Evolutionary conservation across 2,329 filamentous ascomycete genomes (phyloP).

Genomic region (Trichoderma sp.): DNA sequence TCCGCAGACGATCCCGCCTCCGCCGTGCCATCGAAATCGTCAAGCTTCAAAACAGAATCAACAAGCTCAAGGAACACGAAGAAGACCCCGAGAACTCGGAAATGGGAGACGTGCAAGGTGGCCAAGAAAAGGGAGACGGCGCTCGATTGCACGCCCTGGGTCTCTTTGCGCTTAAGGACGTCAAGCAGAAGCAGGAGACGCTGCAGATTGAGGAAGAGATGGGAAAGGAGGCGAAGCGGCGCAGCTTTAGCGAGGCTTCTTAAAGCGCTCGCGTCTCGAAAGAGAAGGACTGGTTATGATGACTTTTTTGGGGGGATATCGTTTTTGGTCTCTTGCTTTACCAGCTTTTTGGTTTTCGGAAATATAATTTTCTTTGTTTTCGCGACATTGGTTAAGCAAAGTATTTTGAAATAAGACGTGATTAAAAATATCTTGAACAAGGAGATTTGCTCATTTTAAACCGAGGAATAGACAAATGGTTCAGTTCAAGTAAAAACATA

Average conservation of each 20-base stretch:
- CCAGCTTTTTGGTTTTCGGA: not conserved
- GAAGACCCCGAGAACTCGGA: slow-evolving; percentile 78
- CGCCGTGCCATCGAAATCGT: slow-evolving; percentile 14
- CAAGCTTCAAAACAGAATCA: slow-evolving; percentile 21
- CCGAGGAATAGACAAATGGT: not conserved
- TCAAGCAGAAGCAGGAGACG: slow-evolving; percentile 75
- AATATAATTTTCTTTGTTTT: not conserved
- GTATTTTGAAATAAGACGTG: not conserved
- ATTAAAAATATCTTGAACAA: not conserved
- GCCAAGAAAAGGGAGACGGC: slow-evolving; percentile 79
- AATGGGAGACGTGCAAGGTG: slow-evolving; percentile 68
- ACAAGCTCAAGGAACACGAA: slow-evolving; percentile 85
- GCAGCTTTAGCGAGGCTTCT: slow-evolving; percentile 37
- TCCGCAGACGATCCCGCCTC: not conserved
- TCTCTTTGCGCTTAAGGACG: slow-evolving; percentile 33
- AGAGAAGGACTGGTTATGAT: slow-evolving; percentile 11
- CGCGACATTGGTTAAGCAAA: not conserved
- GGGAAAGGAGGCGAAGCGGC: slow-evolving; percentile 52
- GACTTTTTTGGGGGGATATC: not conserved
- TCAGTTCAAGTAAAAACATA: not conserved
- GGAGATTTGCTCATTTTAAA: not conserved
- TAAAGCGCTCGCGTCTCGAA: not conserved
- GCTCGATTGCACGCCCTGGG: slow-evolving; percentile 30
- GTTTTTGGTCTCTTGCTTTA: not conserved
- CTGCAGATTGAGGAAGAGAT: slow-evolving; percentile 67